Percentiles rank a stretch among this genome's conserved stretches.
These are phyloP conservation scores for Aspergillus incahuasiensis DNA, from an alignment of 495 filamentous ascomycete genomes.

Conservation along the genomic window DNA sequence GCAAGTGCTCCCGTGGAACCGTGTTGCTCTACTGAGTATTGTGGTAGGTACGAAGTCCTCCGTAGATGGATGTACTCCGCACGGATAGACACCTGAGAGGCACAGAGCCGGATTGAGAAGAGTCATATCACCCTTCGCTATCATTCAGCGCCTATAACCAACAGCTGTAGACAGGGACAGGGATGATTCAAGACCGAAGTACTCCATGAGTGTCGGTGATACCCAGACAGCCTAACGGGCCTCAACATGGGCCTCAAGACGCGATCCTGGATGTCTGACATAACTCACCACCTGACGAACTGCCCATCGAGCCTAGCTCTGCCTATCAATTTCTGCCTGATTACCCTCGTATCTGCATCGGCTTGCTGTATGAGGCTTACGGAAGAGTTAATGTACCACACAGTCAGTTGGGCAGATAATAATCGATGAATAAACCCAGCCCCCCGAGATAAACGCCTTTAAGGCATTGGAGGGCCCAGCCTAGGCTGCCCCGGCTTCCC, in stretches of 20 bases:
- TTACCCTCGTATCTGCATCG: background rate
- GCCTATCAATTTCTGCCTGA: background rate
- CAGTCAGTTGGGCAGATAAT: too few relatives aligned
- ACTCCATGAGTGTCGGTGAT: background rate
- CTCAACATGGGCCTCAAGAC: background rate
- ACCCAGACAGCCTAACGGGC: background rate
- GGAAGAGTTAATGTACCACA: background rate
- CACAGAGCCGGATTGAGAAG: too few relatives aligned
- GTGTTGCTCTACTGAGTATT: too few relatives aligned
- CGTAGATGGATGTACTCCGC: too few relatives aligned
- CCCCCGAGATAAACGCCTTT: conserved; percentile 1
- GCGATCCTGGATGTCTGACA: background rate
- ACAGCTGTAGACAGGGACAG: background rate
- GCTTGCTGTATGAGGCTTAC: background rate
- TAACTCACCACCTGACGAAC: background rate
- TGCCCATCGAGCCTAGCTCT: background rate
- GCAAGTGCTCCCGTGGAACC: too few relatives aligned
- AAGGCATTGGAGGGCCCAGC: background rate
- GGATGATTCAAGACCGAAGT: too few relatives aligned
- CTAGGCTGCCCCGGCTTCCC: background rate
- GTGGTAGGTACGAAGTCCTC: too few relatives aligned
- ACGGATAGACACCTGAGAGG: too few relatives aligned
- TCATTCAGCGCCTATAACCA: background rate
- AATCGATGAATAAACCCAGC: background rate
- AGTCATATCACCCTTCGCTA: background rate